Percentiles rank a stretch among this genome's conserved stretches.
phyloP scores from a whole-genome alignment of 192 early-diverging fungal species.

The Rhizophagus clarus region DNA sequence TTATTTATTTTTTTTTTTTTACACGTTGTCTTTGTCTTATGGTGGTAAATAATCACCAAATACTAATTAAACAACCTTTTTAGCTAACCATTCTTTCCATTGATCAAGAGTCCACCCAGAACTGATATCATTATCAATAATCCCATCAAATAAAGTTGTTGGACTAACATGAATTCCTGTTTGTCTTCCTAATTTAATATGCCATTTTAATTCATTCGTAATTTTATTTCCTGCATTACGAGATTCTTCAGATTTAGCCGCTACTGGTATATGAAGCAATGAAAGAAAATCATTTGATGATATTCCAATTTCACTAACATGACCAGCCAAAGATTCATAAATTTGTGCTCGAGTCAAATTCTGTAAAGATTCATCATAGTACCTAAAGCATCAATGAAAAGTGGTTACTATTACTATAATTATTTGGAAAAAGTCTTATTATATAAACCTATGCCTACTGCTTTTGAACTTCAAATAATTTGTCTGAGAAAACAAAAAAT shows the following conservation, averaged over 20 bases:
- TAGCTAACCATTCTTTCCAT: constrained; percentile 62
- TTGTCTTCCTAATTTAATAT: constrained; percentile 66
- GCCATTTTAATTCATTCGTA: constrained; percentile 68
- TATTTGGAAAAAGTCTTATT: background rate
- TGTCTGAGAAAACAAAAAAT: constrained; percentile 56
- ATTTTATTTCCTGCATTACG: constrained; percentile 71
- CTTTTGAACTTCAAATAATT: constrained; percentile 62
- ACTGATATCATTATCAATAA: constrained; percentile 63
- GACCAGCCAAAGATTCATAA: constrained; percentile 51
- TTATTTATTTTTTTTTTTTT: too few relatives aligned
- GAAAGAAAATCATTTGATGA: constrained; percentile 45
- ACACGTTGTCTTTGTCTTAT: too few relatives aligned
- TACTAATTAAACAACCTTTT: constrained; percentile 31
- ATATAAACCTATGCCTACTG: constrained; percentile 41
- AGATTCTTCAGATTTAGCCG: constrained; percentile 39
- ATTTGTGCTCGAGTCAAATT: constrained; percentile 56
- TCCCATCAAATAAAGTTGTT: constrained; percentile 70
- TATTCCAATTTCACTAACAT: constrained; percentile 51
- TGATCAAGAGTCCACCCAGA: constrained; percentile 69
- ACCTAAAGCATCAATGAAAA: constrained; percentile 32
- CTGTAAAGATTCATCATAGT: constrained; percentile 67
- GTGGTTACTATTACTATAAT: background rate
- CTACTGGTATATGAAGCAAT: constrained; percentile 49
- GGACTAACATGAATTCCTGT: constrained; percentile 79
- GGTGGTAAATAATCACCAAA: too few relatives aligned